Evolutionary conservation across 2,329 filamentous ascomycete species (phyloP).

Genomic region (Penicillium sp.): DNA sequence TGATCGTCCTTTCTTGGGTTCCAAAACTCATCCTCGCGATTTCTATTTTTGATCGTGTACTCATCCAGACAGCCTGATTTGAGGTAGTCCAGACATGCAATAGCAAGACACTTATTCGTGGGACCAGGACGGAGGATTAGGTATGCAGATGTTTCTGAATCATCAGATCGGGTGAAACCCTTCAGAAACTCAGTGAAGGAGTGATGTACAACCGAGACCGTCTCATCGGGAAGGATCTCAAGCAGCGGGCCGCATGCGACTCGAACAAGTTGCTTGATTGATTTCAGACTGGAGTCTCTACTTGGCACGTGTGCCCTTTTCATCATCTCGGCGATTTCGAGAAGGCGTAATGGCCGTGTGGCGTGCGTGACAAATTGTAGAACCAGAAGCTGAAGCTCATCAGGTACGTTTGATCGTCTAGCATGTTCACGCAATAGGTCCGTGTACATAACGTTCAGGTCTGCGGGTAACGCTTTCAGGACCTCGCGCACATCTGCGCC

Average conservation of each 20-base stretch:
- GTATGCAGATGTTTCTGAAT: not conserved
- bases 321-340: slow-evolving; percentile 40
- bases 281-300: not conserved
- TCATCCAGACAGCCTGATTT: slow-evolving; percentile 7
- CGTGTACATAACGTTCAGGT: slow-evolving; percentile 45
- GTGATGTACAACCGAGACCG: slow-evolving; percentile 48
- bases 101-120: slow-evolving; percentile 8
- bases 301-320: slow-evolving; percentile 12
- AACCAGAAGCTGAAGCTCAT: slow-evolving; percentile 39
- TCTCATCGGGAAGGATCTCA: slow-evolving; percentile 48
- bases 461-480: slow-evolving; percentile 34
- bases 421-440: slow-evolving; percentile 39
- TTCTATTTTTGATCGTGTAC: not conserved
- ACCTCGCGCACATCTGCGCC: slow-evolving; percentile 2
- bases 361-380: slow-evolving; percentile 47
- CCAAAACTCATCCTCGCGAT: not conserved
- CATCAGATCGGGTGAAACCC: slow-evolving; percentile 11
- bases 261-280: slow-evolving; percentile 38
- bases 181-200: slow-evolving; percentile 50
- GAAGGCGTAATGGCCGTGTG: slow-evolving; percentile 42
- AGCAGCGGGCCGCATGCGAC: slow-evolving; percentile 43
- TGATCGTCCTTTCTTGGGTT: not conserved
- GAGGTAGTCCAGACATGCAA: slow-evolving; percentile 14
- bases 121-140: slow-evolving; percentile 9
- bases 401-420: slow-evolving; percentile 29